Base-by-base conservation (phyloP, 2,329 filamentous ascomycete species). In the Laburnicola sp. region DNA sequence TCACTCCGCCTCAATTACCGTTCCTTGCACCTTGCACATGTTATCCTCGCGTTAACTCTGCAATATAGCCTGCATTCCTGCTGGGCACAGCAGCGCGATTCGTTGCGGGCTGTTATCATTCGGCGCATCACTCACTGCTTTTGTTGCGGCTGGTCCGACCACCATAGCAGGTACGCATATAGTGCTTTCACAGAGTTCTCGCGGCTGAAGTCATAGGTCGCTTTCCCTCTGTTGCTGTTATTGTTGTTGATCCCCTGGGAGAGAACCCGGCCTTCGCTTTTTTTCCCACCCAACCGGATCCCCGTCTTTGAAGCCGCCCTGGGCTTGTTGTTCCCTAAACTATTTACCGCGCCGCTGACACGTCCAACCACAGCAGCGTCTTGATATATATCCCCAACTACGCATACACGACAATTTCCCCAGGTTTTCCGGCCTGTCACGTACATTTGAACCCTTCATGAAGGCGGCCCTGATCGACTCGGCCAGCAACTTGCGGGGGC, bases 141-240 rank as follows among this genome's bases (percentile, higher is more conserved):
- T 46, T 54, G 51, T 57, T 56, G 59, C 53, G 49, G 57, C 54
- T 58, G 58, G 59, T 50, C 57, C 59, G 59, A 57, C 58, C 59
- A 42, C 55, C 51, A 59, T 61, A 62, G 52, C 46, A 67, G 63
- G 68, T 71, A 60, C 58, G 66, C 63, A 59, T 66, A 68, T 68
- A 66, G 62, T 63, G 58, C 59, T n/a, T n/a, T 51, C 57, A 56
- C 52, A 40, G 48, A 50, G 53, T 60, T 58, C 53, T 63, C 58
- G 50, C 59, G 51, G 51, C 53, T 62, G 57, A 58, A 55, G 52
- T 61, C n/a, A n/a, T n/a, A n/a, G 58, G 54, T 50, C 44, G 50
- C 54, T 30, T 57, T 45, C 50, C 26, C 48, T 43, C 43, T 52
- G 46, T 48, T 54, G 32, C 53, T 59, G 41, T 52, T 52, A 51